phyloP scores from a whole-genome alignment of 139 green algal genomes.

The Astrephomene gubernaculifera region DNA sequence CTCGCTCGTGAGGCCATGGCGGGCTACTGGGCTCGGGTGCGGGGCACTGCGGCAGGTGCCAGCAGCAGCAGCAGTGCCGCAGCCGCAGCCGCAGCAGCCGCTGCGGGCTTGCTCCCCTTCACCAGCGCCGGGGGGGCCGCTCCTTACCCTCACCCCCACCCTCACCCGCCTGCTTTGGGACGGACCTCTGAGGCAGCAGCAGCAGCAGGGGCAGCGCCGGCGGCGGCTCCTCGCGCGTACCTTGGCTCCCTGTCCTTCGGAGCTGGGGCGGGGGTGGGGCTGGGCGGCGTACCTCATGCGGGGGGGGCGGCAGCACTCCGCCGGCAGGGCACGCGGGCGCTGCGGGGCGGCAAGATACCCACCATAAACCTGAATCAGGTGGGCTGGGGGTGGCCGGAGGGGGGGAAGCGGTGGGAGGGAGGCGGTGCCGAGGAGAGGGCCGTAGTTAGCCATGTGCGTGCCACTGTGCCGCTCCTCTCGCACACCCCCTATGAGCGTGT shows the following conservation, averaged over 20 bases:
- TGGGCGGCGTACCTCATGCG: too few relatives aligned
- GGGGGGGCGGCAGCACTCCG: too few relatives aligned
- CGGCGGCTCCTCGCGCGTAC: too few relatives aligned
- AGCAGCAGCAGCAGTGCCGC: neutral
- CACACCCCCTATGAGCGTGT: neutral
- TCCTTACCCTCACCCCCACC: neutral
- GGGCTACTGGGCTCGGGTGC: conserved; percentile 5
- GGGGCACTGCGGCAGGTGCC: neutral
- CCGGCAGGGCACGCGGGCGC: too few relatives aligned
- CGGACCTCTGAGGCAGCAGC: neutral
- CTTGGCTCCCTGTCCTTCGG: too few relatives aligned
- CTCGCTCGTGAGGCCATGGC: neutral
- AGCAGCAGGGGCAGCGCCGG: neutral
- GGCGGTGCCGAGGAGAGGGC: neutral
- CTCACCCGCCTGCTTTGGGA: neutral
- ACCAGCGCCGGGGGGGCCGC: neutral
- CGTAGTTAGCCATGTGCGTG: neutral
- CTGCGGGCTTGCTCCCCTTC: neutral
- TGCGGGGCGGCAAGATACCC: conserved; percentile 1
- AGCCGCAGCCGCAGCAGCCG: too few relatives aligned
- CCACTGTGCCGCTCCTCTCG: neutral
- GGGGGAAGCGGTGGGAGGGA: neutral
- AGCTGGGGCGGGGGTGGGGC: too few relatives aligned
- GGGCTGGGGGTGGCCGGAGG: neutral
- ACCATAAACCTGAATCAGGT: conserved; percentile 19